Percentiles rank a stretch among this genome's conserved stretches.
Evolutionary conservation across 495 filamentous ascomycete species (phyloP).

Genomic region (Bombardia bombarda): DNA sequence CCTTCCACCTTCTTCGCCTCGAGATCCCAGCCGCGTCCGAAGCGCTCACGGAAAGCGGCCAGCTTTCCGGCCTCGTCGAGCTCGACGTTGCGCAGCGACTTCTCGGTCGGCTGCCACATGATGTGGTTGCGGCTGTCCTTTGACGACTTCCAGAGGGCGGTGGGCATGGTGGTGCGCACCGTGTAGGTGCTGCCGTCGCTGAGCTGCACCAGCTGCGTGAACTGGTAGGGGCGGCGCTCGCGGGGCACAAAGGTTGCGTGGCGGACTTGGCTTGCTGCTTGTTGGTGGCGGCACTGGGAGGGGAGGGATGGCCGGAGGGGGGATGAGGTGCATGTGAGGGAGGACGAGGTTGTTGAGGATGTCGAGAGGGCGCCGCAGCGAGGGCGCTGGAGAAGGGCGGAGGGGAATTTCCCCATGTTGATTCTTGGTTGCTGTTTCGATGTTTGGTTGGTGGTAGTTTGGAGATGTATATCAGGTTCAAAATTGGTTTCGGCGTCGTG

Average conservation of each 20-base stretch:
- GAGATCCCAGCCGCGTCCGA: conserved; percentile 74
- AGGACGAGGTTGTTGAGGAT: conserved; percentile 9
- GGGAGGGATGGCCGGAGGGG: conserved; percentile 18
- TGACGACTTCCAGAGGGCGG: conserved; percentile 62
- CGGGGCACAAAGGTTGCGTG: conserved; percentile 84
- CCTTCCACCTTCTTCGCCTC: conserved; percentile 4
- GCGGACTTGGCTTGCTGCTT: conserved; percentile 40
- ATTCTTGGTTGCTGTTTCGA: neutral
- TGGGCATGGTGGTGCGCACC: conserved; percentile 79
- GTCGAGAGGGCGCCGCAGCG: conserved; percentile 8
- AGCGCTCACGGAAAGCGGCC: conserved; percentile 73
- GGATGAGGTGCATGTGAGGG: conserved; percentile 3
- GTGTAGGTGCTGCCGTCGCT: conserved; percentile 86
- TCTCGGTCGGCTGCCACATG: conserved; percentile 80
- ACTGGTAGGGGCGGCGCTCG: conserved; percentile 84
- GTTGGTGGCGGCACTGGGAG: too few relatives aligned
- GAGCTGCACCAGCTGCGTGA: conserved; percentile 91
- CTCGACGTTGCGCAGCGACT: conserved; percentile 76
- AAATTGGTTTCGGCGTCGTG: too few relatives aligned
- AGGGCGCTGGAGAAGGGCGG: conserved; percentile 16
- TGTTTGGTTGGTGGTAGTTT: neutral
- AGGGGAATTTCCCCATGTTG: conserved; percentile 25
- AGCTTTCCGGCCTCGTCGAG: conserved; percentile 91
- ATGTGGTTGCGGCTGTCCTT: conserved; percentile 85
- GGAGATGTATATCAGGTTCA: too few relatives aligned